These are phyloP conservation scores for Talaromyces sp. DNA, from an alignment of 2,329 filamentous ascomycete genomes.

Conservation along the genomic window DNA sequence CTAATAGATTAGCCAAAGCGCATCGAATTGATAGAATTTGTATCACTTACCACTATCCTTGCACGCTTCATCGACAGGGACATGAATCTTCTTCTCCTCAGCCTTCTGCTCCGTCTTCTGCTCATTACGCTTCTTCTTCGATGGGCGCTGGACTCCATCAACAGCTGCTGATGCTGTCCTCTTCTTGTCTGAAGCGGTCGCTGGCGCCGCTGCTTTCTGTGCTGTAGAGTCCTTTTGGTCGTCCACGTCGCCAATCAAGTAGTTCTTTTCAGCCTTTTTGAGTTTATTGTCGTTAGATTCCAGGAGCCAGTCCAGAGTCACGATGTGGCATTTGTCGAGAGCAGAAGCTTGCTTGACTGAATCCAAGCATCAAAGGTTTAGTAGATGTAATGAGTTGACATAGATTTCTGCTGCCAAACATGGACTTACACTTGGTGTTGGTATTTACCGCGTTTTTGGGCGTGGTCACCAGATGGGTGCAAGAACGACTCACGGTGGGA, in stretches of 20 bases:
- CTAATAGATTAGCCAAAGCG: slow-evolving; percentile 15
- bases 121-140: slow-evolving; percentile 44
- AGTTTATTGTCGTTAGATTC: slow-evolving; percentile 50
- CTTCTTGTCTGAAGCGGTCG: slow-evolving; percentile 24
- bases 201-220: not conserved
- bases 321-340: slow-evolving; percentile 49
- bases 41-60: slow-evolving; percentile 21
- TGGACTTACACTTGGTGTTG: slow-evolving; percentile 33
- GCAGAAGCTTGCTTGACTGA: slow-evolving; percentile 42
- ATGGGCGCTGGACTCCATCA: slow-evolving; percentile 25
- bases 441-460: slow-evolving; percentile 37
- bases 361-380: not conserved
- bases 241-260: slow-evolving; percentile 28
- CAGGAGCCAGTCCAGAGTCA: slow-evolving; percentile 57
- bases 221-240: slow-evolving; percentile 18
- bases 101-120: slow-evolving; percentile 38
- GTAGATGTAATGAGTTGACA: not conserved
- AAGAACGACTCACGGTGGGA: slow-evolving; percentile 28
- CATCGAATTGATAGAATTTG: not conserved
- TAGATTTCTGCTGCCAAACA: not conserved
- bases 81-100: slow-evolving; percentile 36
- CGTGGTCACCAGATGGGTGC: slow-evolving; percentile 40
- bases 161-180: slow-evolving; percentile 24
- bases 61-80: slow-evolving; percentile 50
- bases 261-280: slow-evolving; percentile 40